These are phyloP conservation scores for Cadophora gregata DNA, from an alignment of 2,329 filamentous ascomycete species.

Conservation along the genomic window DNA sequence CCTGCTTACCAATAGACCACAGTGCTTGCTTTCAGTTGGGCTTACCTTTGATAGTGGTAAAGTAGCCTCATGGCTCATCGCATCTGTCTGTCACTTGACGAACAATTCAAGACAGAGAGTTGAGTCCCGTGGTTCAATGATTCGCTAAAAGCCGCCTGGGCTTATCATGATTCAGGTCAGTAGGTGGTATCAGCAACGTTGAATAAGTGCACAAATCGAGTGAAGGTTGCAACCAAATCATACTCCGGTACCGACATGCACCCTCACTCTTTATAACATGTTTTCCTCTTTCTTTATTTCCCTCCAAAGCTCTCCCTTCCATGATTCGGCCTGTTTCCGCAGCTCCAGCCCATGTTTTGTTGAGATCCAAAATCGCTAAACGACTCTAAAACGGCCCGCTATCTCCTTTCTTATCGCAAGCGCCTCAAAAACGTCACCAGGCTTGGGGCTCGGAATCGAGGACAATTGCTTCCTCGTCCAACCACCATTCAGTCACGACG, in stretches of 20 bases:
- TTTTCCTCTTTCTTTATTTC: not conserved
- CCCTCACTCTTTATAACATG: not conserved
- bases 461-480: not conserved
- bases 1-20: not conserved
- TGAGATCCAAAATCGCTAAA: slow-evolving; percentile 7
- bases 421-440: slow-evolving; percentile 20
- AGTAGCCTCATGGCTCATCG: no score
- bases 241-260: not conserved
- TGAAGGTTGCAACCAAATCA: not conserved
- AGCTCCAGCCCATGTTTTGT: not conserved
- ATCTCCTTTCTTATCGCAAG: slow-evolving; percentile 11
- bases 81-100: slow-evolving; percentile 8
- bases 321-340: not conserved
- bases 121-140: slow-evolving; percentile 21
- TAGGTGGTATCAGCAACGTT: slow-evolving; percentile 4
- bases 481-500: slow-evolving; percentile 15
- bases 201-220: not conserved
- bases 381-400: slow-evolving; percentile 10
- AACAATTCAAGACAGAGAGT: slow-evolving; percentile 6
- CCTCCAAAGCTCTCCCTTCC: no score
- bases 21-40: not conserved
- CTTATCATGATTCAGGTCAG: slow-evolving; percentile 12
- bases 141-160: slow-evolving; percentile 14
- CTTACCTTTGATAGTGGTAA: not conserved
- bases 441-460: not conserved